Percentiles rank a stretch among this genome's conserved stretches.
These are phyloP conservation scores for Malassezia pachydermatis DNA, from an alignment of 1,284 basidiomycete genomes.

Conservation along the genomic window DNA sequence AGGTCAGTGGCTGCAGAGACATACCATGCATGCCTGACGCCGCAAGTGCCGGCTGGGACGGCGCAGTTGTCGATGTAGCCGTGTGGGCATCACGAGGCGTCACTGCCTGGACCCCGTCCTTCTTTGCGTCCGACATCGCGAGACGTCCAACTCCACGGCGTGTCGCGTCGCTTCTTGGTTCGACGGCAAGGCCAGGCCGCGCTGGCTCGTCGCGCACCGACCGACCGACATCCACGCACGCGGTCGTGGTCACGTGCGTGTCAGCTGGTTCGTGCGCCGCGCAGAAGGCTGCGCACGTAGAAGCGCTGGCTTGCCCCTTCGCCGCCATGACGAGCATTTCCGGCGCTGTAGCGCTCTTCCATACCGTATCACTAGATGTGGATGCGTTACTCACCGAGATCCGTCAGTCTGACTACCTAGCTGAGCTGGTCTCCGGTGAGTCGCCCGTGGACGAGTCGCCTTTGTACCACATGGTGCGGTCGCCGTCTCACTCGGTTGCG, in stretches of 20 bases:
- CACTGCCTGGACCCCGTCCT: too few species aligned
- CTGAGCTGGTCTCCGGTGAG: conserved; percentile 33
- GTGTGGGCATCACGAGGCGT: too few species aligned
- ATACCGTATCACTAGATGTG: too few species aligned
- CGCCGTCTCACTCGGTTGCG: background rate
- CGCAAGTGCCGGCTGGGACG: background rate
- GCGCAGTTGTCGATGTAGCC: background rate
- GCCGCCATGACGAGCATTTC: background rate
- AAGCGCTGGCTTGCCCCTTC: background rate
- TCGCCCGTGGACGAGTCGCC: conserved; percentile 24
- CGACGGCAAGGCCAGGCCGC: conserved; percentile 1
- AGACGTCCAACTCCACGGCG: too few species aligned
- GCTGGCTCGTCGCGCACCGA: background rate
- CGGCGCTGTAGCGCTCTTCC: too few species aligned
- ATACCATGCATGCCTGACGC: background rate
- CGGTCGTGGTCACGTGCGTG: background rate
- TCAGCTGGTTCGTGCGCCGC: background rate
- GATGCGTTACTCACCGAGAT: conserved; percentile 23
- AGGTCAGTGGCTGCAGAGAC: conserved; percentile 22
- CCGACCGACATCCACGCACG: background rate
- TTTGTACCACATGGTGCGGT: conserved; percentile 26
- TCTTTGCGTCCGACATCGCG: too few species aligned
- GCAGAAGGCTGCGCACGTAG: background rate
- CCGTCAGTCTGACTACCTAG: conserved; percentile 29
- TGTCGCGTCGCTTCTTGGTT: background rate